Base-by-base conservation (phyloP, 2,329 filamentous ascomycete species). In the Bipolaris zeicola region DNA sequence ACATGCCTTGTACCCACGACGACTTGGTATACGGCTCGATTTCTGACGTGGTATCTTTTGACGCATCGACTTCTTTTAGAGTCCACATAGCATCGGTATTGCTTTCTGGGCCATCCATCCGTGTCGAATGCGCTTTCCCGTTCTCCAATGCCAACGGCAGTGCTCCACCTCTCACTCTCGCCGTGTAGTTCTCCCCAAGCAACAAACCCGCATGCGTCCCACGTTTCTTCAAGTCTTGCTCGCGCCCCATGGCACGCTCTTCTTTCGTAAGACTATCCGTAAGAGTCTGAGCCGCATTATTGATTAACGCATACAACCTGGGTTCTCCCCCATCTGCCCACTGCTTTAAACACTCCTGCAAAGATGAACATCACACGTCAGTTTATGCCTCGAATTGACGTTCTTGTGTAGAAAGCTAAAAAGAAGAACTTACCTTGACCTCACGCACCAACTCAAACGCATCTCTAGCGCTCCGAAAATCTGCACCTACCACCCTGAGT, bases 261-360 rank as follows among this genome's bases (percentile, higher is more conserved):
- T 60, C 54, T 28, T 54, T 60, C 39, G 52, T 50, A 7, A 63
- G 41, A 42, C 55, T 61, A 31, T 61, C 60, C 3, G 60, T 60
- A 33, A 62, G 42, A 13, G 60, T 62, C 38, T 62, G 60, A 11
- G 60, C 60, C 18, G 57, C 60, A 24, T 62, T 63, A 13, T 63
- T 63, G 37, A 51, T 37, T 20, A 51, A 37, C 8, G 44, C 33
- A 36, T 47, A 43, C 26, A 61, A 34, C 33, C 20, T 54, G n/a
- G 45, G 11, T 7, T 57, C 50, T 20, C 37, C 16, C n/a, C 60
- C 51, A 22, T 46, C 39, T 13, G 33, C 28, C 48, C 48, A 51
- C 22, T 43, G 38, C 38, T 18, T 31, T 36, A 63, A 28, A 31
- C 57, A 61, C n/a, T 38, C 18, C 50, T 44, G 18, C n/a, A 44